Evolutionary conservation across 805 yeast genomes (phyloP), one percentile per base, ranked within the genome.

Genomic region (Wickerhamomyces strasburgensis): DNA sequence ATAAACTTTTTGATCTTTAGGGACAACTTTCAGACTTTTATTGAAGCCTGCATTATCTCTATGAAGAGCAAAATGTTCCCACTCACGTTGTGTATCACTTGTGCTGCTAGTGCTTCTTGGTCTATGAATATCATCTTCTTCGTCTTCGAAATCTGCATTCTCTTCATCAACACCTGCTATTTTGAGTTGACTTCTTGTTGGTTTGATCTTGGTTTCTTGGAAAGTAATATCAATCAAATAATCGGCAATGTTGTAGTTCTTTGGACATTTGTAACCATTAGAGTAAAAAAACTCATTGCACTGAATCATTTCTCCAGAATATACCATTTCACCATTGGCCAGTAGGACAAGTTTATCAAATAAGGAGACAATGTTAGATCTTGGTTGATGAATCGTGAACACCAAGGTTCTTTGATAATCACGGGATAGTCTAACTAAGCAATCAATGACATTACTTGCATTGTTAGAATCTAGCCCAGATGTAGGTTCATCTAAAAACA

Each of bases 301-400:
- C 31, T 75, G 75, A 6, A 69, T 63, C 72, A 83, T 81, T n/a
- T 76, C 78, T 14, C 98, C 98, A 0, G 96, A 85, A 55, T 84
- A 93, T 3, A 89, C 81, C 57, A 87, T 65, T 46, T 79, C 78
- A 42, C 98, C 98, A 45, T 83, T 83, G 18, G 96, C 82, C 36
- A 93, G 67, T 34, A 93, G 65, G 2, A 90, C 60, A 33, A 93
- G 70, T 50, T 81, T 80, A 55, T 90, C 96, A 60, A 93, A 93
- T 39, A 86, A 63, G 0, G 96, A 80, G 24, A 93, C 97, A 57
- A 93, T 90, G 54, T 93, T 93, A 39, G 96, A 85, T 54, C 98
- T 73, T 9, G 98, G 98, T 57, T 93, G 98, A 63, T 93, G 98
- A 47, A 93, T 93, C 0, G 98, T 87, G 57, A 93, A 83, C 2